These are phyloP conservation scores for Hymenoscyphus fructigenus DNA, from an alignment of 2,329 filamentous ascomycete genomes.

Conservation along the genomic window DNA sequence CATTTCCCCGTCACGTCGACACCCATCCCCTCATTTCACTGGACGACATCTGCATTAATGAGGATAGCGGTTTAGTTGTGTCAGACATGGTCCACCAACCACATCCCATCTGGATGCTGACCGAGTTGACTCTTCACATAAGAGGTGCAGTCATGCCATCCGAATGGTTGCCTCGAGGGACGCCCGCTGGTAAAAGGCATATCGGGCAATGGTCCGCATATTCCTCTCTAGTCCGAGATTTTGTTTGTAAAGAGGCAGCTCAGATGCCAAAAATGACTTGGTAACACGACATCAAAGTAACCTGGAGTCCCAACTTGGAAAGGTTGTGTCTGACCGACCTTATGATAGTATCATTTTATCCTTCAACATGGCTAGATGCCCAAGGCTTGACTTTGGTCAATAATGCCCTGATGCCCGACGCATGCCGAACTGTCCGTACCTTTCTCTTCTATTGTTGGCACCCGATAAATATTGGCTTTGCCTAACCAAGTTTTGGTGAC, in stretches of 20 bases:
- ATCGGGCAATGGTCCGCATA: background rate
- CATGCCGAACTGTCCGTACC: background rate
- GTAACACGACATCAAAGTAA: too few species aligned
- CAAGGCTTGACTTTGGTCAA: background rate
- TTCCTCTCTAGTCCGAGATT: background rate
- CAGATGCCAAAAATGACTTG: background rate
- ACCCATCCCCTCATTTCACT: background rate
- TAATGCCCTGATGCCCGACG: background rate
- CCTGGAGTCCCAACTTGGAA: too few species aligned
- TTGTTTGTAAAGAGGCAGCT: background rate
- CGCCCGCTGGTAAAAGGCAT: background rate
- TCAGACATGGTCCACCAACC: background rate
- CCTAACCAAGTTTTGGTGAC: background rate
- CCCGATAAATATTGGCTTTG: background rate
- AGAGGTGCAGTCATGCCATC: background rate
- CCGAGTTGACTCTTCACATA: background rate
- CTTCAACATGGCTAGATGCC: background rate
- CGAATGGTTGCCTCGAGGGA: background rate
- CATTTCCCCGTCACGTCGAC: constrained; percentile 1
- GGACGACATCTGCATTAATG: background rate
- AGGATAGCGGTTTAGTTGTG: background rate
- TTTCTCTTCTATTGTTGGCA: background rate
- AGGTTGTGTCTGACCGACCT: too few species aligned
- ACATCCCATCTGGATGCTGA: background rate
- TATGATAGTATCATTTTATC: too few species aligned